Conservation (phyloP, 768 basidiomycete species). For the Suillus placidus region DNA sequence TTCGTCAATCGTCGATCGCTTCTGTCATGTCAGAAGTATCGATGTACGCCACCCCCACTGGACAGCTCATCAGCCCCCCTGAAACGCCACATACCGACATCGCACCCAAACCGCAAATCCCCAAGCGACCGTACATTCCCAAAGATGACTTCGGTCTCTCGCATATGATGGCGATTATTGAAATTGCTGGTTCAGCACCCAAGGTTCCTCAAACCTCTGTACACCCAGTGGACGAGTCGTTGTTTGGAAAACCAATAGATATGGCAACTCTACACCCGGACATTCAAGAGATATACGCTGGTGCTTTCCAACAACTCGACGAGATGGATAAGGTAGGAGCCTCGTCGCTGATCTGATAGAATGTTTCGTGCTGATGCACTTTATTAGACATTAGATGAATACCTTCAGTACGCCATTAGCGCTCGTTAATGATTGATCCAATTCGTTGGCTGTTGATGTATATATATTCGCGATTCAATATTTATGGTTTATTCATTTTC, state of each 20-base stretch:
- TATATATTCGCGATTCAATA: conserved; percentile 2
- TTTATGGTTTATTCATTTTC: background rate
- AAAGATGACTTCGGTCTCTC: conserved; percentile 85
- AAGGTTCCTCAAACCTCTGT: conserved; percentile 41
- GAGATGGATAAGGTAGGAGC: conserved; percentile 74
- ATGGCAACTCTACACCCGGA: conserved; percentile 67
- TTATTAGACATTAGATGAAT: conserved; percentile 33
- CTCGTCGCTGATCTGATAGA: background rate
- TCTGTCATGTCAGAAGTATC: conserved; percentile 69
- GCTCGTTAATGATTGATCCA: conserved; percentile 16
- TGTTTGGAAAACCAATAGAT: conserved; percentile 71
- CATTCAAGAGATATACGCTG: conserved; percentile 70
- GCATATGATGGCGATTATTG: conserved; percentile 88
- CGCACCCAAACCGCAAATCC: conserved; percentile 37
- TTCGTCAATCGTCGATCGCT: conserved; percentile 71
- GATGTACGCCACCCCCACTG: conserved; percentile 47
- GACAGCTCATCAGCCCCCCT: conserved; percentile 32
- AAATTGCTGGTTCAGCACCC: conserved; percentile 53
- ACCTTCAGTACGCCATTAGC: conserved; percentile 28
- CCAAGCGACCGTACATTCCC: conserved; percentile 54
- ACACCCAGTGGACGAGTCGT: conserved; percentile 69
- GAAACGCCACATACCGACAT: conserved; percentile 22
- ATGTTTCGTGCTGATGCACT: conserved; percentile 8
- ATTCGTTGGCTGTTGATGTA: background rate
- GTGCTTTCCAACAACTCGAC: conserved; percentile 71